These are phyloP conservation scores for Bonia amplexicaulis DNA, from an alignment of 176 grass and related monocot genomes.

Conservation along the genomic window DNA sequence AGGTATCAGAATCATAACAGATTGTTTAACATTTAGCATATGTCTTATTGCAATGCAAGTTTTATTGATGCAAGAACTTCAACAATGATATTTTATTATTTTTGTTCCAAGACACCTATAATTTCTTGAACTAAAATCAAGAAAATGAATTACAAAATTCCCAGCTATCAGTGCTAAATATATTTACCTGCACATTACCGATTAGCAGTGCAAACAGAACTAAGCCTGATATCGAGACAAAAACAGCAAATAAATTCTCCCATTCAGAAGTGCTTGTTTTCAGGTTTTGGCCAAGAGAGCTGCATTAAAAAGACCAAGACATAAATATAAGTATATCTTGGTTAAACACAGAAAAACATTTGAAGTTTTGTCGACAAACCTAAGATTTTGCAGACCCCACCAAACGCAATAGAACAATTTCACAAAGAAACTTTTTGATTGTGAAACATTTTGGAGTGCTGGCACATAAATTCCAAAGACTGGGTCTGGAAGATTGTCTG, in stretches of 20 bases:
- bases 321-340: background rate
- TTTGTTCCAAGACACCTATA: background rate
- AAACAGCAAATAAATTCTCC: slow-evolving; percentile 86
- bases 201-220: slow-evolving; percentile 91
- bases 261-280: slow-evolving; percentile 64
- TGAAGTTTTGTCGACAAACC: slow-evolving; percentile 29
- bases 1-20: background rate
- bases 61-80: background rate
- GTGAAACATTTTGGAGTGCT: slow-evolving; percentile 50
- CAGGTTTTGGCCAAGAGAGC: slow-evolving; percentile 86
- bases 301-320: slow-evolving; percentile 40
- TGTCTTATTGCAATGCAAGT: slow-evolving; percentile 6
- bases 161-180: background rate
- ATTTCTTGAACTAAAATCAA: slow-evolving; percentile 2
- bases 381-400: slow-evolving; percentile 95
- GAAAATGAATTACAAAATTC: background rate
- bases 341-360: background rate
- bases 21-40: background rate
- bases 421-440: slow-evolving; percentile 52
- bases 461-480: slow-evolving; percentile 57
- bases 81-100: background rate
- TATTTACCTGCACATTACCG: slow-evolving; percentile 87
- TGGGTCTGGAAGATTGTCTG: slow-evolving; percentile 19
- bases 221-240: slow-evolving; percentile 76
- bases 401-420: slow-evolving; percentile 96